Percentiles rank a stretch among this genome's conserved stretches.
Evolutionary conservation across 106 monocot species (phyloP).

Genomic region (Narthecium ossifragum): DNA sequence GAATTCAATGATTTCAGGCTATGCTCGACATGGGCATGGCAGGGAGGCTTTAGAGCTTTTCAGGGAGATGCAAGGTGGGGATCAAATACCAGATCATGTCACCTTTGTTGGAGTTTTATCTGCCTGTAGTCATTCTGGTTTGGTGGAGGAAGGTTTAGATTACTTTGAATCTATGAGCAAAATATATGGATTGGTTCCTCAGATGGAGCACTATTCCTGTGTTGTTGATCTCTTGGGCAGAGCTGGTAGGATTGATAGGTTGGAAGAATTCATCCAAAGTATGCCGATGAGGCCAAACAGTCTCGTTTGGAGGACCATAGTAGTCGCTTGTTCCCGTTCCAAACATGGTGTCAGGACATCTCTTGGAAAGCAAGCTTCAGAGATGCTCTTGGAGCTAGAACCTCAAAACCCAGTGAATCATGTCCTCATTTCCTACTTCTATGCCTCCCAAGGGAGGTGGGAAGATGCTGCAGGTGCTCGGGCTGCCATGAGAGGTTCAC

Average conservation of each 20-base stretch:
- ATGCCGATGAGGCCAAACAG: slow-evolving; percentile 67
- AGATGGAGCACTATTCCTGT: slow-evolving; percentile 75
- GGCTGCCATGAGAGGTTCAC: slow-evolving; percentile 28
- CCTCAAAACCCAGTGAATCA: slow-evolving; percentile 88
- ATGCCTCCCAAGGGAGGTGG: slow-evolving; percentile 69
- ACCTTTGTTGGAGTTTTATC: slow-evolving; percentile 72
- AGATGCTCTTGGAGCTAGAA: slow-evolving; percentile 73
- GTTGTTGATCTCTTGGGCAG: slow-evolving; percentile 67
- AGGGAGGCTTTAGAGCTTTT: slow-evolving; percentile 56
- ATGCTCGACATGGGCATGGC: slow-evolving; percentile 67
- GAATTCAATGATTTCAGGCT: slow-evolving; percentile 91
- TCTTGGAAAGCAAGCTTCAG: slow-evolving; percentile 50
- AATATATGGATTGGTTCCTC: slow-evolving; percentile 39
- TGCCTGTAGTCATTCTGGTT: slow-evolving; percentile 81
- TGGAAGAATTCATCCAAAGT: slow-evolving; percentile 47
- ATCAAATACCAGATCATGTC: slow-evolving; percentile 52
- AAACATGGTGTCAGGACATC: slow-evolving; percentile 25
- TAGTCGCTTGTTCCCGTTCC: slow-evolving; percentile 55
- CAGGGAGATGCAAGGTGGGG: slow-evolving; percentile 34
- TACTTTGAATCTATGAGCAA: slow-evolving; percentile 54
- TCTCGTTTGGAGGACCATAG: slow-evolving; percentile 77
- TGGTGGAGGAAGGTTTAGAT: slow-evolving; percentile 58
- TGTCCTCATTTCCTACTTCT: slow-evolving; percentile 58
- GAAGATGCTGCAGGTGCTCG: slow-evolving; percentile 49
- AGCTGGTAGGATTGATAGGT: slow-evolving; percentile 46